Evolutionary conservation across 106 monocot species (phyloP).

Genomic region (Phalaenopsis aphrodite): DNA sequence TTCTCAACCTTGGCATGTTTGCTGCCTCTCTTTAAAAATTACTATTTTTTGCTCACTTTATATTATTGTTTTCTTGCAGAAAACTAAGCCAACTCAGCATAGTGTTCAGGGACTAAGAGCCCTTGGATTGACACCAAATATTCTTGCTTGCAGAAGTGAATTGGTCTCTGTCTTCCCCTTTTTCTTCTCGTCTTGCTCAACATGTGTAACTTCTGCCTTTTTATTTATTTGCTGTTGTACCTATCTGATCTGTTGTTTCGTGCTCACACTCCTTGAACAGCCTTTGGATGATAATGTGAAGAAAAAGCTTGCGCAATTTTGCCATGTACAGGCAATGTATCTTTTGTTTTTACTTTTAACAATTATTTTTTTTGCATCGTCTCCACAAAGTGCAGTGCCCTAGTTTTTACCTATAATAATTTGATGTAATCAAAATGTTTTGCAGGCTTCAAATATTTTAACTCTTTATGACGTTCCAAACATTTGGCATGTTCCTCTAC

Average conservation of each 20-base stretch:
- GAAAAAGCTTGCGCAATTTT: constrained; percentile 64
- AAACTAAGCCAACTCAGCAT: no score
- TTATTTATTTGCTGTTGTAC: neutral
- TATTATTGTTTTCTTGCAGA: no score
- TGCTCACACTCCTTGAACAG: constrained; percentile 14
- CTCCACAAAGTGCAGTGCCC: no score
- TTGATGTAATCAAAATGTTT: neutral
- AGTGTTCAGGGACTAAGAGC: no score
- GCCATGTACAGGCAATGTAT: constrained; percentile 51
- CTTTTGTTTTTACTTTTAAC: no score
- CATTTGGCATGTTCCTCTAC: constrained; percentile 87
- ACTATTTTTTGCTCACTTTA: no score
- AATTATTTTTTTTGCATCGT: no score
- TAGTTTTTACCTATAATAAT: no score
- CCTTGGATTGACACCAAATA: constrained; percentile 27
- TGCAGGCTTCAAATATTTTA: constrained; percentile 64
- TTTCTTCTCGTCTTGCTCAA: neutral
- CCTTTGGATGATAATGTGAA: constrained; percentile 60
- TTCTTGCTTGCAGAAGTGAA: constrained; percentile 63
- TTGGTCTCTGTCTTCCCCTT: constrained; percentile 22
- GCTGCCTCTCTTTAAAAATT: no score
- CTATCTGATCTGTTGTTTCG: constrained; percentile 1
- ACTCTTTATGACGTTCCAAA: constrained; percentile 92
- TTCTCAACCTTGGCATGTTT: no score
- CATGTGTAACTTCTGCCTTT: neutral